These are phyloP conservation scores for Fusarium sp. DNA, from an alignment of 2,329 filamentous ascomycete species.

Conservation along the genomic window DNA sequence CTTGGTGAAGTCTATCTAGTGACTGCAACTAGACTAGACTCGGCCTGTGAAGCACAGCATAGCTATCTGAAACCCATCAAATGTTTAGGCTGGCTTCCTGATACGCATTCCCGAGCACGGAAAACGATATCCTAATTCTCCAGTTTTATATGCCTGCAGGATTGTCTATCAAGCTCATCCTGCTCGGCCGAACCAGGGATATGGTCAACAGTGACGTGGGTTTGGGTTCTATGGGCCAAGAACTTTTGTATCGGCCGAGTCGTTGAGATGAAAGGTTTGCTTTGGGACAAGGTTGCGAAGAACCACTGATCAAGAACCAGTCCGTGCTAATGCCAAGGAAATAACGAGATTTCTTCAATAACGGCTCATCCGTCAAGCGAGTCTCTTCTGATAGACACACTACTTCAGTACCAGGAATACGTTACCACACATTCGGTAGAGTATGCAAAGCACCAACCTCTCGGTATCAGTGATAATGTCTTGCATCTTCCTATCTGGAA, in stretches of 20 bases:
- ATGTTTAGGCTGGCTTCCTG: neutral
- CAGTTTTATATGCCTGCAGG: neutral
- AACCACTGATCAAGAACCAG: neutral
- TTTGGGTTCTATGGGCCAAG: neutral
- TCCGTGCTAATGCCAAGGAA: neutral
- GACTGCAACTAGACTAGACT: neutral
- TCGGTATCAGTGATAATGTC: neutral
- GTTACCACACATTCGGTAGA: neutral
- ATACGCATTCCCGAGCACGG: neutral
- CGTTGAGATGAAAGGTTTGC: neutral
- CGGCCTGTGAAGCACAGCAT: neutral
- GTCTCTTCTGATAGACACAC: neutral
- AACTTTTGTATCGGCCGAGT: conserved; percentile 1
- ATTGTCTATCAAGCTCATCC: neutral
- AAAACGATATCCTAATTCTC: neutral
- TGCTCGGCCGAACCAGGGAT: neutral
- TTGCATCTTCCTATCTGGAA: neutral
- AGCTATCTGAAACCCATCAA: neutral
- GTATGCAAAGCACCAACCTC: neutral
- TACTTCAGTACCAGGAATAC: neutral
- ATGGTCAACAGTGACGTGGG: neutral
- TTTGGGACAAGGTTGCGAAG: neutral
- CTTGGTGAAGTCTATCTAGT: neutral
- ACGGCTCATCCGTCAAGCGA: neutral
- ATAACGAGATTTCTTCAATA: neutral